A percentile compares a stretch with the other conserved stretches of the same genome.
Conservation (phyloP, 768 basidiomycete species). For the Lentinus tigrinus region DNA sequence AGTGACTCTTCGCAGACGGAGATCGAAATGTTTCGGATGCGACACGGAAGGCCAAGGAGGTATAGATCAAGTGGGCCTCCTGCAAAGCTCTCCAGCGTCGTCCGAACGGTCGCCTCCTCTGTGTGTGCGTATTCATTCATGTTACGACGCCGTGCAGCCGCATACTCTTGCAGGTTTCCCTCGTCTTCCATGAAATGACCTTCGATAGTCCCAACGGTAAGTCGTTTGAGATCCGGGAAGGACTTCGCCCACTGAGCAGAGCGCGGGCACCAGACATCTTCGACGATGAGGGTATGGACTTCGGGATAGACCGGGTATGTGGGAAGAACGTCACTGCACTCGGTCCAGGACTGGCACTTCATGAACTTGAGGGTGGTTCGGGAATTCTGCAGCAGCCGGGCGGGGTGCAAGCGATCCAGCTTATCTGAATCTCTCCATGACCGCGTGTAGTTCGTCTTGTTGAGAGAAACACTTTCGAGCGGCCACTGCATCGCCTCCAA, state of each 20-base stretch:
- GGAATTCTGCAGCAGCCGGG: not conserved
- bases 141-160: not conserved
- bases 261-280: not conserved
- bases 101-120: not conserved
- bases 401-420: not conserved
- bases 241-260: not conserved
- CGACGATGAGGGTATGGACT: not conserved
- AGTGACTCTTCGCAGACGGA: not conserved
- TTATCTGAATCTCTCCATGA: not conserved
- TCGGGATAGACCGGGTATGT: not conserved
- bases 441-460: not conserved
- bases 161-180: not conserved
- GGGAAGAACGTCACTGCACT: not conserved
- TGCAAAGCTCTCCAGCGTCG: not conserved
- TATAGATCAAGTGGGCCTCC: not conserved
- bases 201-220: not conserved
- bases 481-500: constrained; percentile 1
- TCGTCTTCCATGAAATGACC: not conserved
- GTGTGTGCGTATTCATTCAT: no score
- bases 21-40: not conserved
- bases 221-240: not conserved
- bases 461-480: not conserved
- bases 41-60: not conserved
- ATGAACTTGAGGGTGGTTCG: not conserved
- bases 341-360: not conserved